phyloP scores from a whole-genome alignment of 1,284 basidiomycete genomes.

The Sanghuangporus baumii region DNA sequence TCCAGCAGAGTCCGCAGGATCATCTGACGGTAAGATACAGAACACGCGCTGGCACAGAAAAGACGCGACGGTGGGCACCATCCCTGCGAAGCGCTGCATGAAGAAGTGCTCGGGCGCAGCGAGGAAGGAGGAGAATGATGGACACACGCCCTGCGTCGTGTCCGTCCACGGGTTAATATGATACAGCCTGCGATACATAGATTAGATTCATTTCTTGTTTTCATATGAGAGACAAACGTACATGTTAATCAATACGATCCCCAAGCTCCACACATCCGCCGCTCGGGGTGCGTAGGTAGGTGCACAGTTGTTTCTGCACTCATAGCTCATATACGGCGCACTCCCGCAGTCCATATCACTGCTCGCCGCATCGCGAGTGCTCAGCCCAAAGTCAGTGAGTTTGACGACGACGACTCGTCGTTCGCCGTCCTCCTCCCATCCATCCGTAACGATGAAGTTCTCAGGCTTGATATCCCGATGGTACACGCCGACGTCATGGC shows the following conservation, averaged over 20 bases:
- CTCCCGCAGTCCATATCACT: constrained; percentile 98
- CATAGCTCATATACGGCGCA: constrained; percentile 98
- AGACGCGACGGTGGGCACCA: constrained; percentile 82
- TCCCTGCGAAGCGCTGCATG: constrained; percentile 86
- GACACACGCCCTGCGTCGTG: constrained; percentile 70
- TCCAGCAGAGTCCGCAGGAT: constrained; percentile 43
- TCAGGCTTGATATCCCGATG: constrained; percentile 99
- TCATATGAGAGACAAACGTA: constrained; percentile 31
- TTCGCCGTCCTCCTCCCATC: constrained; percentile 43
- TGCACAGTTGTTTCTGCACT: constrained; percentile 96
- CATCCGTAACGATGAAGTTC: constrained; percentile 91
- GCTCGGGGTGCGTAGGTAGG: constrained; percentile 90
- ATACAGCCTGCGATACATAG: constrained; percentile 64
- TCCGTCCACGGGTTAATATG: constrained; percentile 99
- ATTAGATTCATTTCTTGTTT: constrained; percentile 2
- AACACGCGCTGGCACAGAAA: constrained; percentile 87
- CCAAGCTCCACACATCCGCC: constrained; percentile 98
- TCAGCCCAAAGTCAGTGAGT: constrained; percentile 95
- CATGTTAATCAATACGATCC: constrained; percentile 98
- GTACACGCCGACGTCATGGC: constrained; percentile 87
- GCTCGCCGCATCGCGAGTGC: constrained; percentile 83
- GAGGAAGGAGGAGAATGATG: constrained; percentile 82
- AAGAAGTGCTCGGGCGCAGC: constrained; percentile 82
- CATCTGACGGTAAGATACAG: constrained; percentile 58
- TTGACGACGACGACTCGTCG: constrained; percentile 60